A percentile compares a stretch with the other conserved stretches of the same genome.
Conservation (phyloP, 805 yeast genomes). For the Starmerella bacillaris region DNA sequence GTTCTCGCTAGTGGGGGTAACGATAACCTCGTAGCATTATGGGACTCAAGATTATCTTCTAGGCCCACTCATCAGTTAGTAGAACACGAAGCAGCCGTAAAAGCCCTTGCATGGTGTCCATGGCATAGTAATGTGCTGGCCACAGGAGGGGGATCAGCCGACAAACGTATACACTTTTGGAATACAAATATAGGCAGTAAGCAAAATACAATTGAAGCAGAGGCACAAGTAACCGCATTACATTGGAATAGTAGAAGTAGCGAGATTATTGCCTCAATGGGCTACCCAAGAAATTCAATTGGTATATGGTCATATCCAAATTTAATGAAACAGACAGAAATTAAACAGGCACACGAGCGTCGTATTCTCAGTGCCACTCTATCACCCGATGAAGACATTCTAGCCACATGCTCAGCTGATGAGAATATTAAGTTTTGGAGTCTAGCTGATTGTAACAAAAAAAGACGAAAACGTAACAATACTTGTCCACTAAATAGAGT, state of each 20-base stretch:
- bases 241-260: conserved; percentile 52
- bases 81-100: conserved; percentile 83
- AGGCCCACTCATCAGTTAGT: conserved; percentile 58
- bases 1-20: conserved; percentile 88
- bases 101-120: conserved; percentile 91
- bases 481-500: no score
- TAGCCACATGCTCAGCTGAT: conserved; percentile 92
- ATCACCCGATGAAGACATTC: conserved; percentile 75
- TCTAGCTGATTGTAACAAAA: no score
- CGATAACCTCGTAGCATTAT: conserved; percentile 77
- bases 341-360: conserved; percentile 69
- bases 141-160: conserved; percentile 94
- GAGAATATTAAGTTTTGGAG: conserved; percentile 93
- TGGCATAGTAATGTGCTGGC: conserved; percentile 65
- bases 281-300: conserved; percentile 73
- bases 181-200: conserved; percentile 80
- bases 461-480: no score
- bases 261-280: conserved; percentile 88
- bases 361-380: conserved; percentile 67
- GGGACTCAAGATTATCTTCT: conserved; percentile 61
- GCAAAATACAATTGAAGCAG: conserved; percentile 72
- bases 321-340: conserved; percentile 72
- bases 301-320: conserved; percentile 74
- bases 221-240: conserved; percentile 83
- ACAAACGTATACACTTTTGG: conserved; percentile 84